Evolutionary conservation across 371 early-diverging fungal genomes (phyloP).

Genomic region (Nematocida ironsii): DNA sequence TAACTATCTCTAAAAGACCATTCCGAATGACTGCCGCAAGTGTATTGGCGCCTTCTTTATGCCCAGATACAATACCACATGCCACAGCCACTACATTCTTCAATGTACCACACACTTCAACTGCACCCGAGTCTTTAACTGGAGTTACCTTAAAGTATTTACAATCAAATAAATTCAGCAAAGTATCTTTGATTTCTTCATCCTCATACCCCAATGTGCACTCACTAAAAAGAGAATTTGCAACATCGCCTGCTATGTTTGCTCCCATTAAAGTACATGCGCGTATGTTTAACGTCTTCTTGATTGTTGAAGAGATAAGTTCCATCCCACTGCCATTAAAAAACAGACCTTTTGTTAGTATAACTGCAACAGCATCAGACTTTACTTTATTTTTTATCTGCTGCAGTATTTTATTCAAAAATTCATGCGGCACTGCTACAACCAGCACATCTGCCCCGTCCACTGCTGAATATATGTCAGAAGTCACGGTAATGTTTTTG

Average conservation of each 20-base stretch:
- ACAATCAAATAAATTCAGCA: slow-evolving; percentile 79
- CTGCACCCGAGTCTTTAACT: slow-evolving; percentile 79
- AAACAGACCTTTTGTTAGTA: slow-evolving; percentile 76
- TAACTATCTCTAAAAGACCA: slow-evolving; percentile 88
- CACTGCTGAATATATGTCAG: slow-evolving; percentile 76
- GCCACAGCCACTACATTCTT: slow-evolving; percentile 97
- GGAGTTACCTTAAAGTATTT: slow-evolving; percentile 79
- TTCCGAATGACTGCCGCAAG: slow-evolving; percentile 90
- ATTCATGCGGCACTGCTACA: slow-evolving; percentile 90
- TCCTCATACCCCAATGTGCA: slow-evolving; percentile 77
- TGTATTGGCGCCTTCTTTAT: slow-evolving; percentile 80
- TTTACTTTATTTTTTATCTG: slow-evolving; percentile 70
- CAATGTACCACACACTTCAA: slow-evolving; percentile 91
- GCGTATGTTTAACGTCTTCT: slow-evolving; percentile 75
- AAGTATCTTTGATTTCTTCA: slow-evolving; percentile 74
- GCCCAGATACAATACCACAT: slow-evolving; percentile 87
- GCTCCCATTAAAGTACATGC: slow-evolving; percentile 88
- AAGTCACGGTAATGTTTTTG: slow-evolving; percentile 78
- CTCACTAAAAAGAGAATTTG: slow-evolving; percentile 85
- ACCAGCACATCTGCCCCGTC: slow-evolving; percentile 80
- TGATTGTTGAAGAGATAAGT: slow-evolving; percentile 83
- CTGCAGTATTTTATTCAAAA: slow-evolving; percentile 78
- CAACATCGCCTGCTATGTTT: slow-evolving; percentile 93
- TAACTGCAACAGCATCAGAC: slow-evolving; percentile 74
- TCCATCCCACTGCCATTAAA: slow-evolving; percentile 71